These are phyloP conservation scores for Gnaphalium uliginosum DNA, from an alignment of 129 eudicot species.

Conservation along the genomic window DNA sequence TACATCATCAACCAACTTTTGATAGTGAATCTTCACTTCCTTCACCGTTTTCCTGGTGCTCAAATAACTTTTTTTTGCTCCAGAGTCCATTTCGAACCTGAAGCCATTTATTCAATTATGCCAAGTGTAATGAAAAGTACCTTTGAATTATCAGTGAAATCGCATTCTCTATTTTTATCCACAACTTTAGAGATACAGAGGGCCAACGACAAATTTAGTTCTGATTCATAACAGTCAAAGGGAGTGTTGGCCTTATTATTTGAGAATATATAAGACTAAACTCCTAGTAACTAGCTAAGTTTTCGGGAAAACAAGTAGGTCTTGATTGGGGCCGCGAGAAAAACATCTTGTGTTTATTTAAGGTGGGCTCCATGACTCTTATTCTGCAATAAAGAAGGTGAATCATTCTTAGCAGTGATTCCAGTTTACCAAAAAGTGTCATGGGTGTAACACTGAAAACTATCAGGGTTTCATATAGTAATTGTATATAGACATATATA, in stretches of 20 bases:
- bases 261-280: neutral
- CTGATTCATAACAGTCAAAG: neutral
- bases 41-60: slow-evolving; percentile 61
- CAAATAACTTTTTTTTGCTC: slow-evolving; percentile 69
- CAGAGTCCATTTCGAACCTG: slow-evolving; percentile 55
- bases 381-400: slow-evolving; percentile 25
- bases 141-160: neutral
- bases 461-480: too few relatives aligned
- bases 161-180: too few relatives aligned
- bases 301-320: slow-evolving; percentile 8
- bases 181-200: too few relatives aligned
- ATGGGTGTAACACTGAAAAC: neutral
- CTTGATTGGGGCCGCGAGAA: neutral
- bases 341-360: too few relatives aligned
- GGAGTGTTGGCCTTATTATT: slow-evolving; percentile 19
- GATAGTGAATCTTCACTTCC: slow-evolving; percentile 66
- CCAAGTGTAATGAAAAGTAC: neutral
- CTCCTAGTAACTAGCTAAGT: slow-evolving; percentile 19
- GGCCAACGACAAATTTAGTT: neutral
- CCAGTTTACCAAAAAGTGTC: slow-evolving; percentile 10
- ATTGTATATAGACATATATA: too few relatives aligned
- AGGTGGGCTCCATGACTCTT: slow-evolving; percentile 4
- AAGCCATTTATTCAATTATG: slow-evolving; percentile 44
- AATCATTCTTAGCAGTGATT: slow-evolving; percentile 8
- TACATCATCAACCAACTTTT: slow-evolving; percentile 52